Conservation (phyloP, 1,139 yeast genomes). For the Yamadazyma kanchanaburiensis region DNA sequence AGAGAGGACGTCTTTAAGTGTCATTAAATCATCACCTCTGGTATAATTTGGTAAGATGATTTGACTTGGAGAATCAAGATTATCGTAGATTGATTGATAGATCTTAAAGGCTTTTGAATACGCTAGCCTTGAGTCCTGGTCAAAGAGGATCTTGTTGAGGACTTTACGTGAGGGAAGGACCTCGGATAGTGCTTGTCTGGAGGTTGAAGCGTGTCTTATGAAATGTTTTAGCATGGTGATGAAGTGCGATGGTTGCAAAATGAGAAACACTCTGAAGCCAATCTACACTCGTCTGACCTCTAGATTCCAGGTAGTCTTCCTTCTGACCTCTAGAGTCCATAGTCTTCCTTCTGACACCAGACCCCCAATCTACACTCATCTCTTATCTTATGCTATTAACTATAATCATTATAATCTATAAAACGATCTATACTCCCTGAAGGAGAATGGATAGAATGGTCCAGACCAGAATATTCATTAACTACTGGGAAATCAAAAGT, state of each 20-base stretch:
- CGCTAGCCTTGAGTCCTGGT: slow-evolving; percentile 56
- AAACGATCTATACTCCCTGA: slow-evolving; percentile 18
- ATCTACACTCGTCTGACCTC: too few species aligned
- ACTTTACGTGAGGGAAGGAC: slow-evolving; percentile 58
- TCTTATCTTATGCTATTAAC: too few species aligned
- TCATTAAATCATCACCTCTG: slow-evolving; percentile 57
- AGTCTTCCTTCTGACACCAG: too few species aligned
- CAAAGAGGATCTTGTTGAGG: slow-evolving; percentile 60
- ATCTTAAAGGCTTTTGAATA: slow-evolving; percentile 54
- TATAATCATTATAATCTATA: slow-evolving; percentile 21
- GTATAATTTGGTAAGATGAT: slow-evolving; percentile 44
- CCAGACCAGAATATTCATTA: slow-evolving; percentile 16
- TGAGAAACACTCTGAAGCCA: too few species aligned
- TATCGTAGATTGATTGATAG: slow-evolving; percentile 46
- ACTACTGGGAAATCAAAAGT: slow-evolving; percentile 17
- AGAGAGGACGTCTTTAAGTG: slow-evolving; percentile 64
- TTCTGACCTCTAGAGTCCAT: too few species aligned
- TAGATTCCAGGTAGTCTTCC: too few species aligned
- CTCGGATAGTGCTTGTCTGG: slow-evolving; percentile 3
- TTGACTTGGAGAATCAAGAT: slow-evolving; percentile 32
- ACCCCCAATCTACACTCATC: too few species aligned
- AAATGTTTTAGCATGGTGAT: background rate
- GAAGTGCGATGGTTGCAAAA: background rate
- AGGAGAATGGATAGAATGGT: slow-evolving; percentile 13
- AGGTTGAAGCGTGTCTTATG: background rate